phyloP scores from a whole-genome alignment of 148 eudicot species.

The Bassia scoparia region DNA sequence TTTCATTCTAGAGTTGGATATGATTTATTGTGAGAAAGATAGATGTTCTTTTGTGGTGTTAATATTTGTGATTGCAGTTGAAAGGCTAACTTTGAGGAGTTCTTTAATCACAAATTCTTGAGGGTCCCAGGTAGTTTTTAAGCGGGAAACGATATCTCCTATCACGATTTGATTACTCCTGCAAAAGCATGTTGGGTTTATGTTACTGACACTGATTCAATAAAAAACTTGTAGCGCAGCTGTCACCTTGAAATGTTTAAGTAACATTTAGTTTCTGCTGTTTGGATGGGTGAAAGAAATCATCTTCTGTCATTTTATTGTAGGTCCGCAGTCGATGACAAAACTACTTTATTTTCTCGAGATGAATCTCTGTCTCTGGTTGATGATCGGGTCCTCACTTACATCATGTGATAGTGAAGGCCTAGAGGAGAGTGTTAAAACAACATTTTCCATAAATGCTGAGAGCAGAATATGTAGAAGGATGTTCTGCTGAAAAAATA shows the following conservation, averaged over 20 bases:
- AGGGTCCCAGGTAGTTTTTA: conserved; percentile 28
- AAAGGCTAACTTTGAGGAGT: conserved; percentile 46
- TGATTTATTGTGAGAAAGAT: neutral
- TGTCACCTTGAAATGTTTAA: neutral
- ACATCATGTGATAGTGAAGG: conserved; percentile 21
- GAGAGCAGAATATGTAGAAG: conserved; percentile 17
- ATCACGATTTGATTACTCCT: neutral
- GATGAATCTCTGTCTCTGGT: conserved; percentile 19
- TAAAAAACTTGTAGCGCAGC: neutral
- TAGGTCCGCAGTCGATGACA: conserved; percentile 28
- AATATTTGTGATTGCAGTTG: conserved; percentile 41
- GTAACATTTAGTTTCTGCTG: neutral
- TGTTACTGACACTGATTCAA: neutral
- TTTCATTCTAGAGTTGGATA: neutral
- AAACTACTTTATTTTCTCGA: conserved; percentile 24
- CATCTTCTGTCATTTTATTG: conserved; percentile 15
- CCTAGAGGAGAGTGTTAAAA: conserved; percentile 12
- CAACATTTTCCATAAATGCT: neutral
- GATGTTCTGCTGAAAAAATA: conserved; percentile 17
- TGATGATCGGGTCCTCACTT: conserved; percentile 21
- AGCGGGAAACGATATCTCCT: neutral
- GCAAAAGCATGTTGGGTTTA: neutral
- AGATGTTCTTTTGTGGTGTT: conserved; percentile 14
- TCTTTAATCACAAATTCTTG: conserved; percentile 45
- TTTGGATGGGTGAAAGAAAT: conserved; percentile 4